These are phyloP conservation scores for Pythium aristosporum DNA, from an alignment of 352 stramenopile species.

Conservation along the genomic window DNA sequence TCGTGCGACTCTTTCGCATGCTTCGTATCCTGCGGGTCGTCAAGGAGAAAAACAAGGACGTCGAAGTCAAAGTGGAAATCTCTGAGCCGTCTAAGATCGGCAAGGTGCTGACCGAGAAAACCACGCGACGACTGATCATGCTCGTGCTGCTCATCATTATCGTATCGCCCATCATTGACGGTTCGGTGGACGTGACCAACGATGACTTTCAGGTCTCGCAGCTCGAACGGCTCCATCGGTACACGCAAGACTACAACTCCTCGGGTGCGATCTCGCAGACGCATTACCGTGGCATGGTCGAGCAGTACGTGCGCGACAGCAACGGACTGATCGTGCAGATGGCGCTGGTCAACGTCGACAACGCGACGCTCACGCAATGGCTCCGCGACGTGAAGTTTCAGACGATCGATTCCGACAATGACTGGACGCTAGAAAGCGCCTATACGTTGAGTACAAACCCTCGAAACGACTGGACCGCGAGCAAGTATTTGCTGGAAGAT, in stretches of 20 bases:
- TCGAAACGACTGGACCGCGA: constrained; percentile 68
- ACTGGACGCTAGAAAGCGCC: constrained; percentile 42
- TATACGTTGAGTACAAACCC: constrained; percentile 55
- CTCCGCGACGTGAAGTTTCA: constrained; percentile 63
- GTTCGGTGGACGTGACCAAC: constrained; percentile 59
- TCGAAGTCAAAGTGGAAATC: constrained; percentile 63
- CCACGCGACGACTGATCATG: constrained; percentile 90
- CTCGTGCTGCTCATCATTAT: constrained; percentile 89
- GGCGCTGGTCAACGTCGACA: constrained; percentile 50
- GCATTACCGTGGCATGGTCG: constrained; percentile 54
- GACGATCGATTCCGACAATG: constrained; percentile 38
- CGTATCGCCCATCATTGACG: constrained; percentile 79
- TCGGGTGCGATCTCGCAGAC: constrained; percentile 46
- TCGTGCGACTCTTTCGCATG: constrained; percentile 91
- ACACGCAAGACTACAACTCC: constrained; percentile 80
- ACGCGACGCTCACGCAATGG: constrained; percentile 44
- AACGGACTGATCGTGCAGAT: constrained; percentile 72
- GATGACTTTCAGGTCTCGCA: constrained; percentile 79
- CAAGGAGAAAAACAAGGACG: constrained; percentile 69
- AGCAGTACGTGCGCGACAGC: constrained; percentile 73
- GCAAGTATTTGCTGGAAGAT: constrained; percentile 44
- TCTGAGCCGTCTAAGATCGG: constrained; percentile 92
- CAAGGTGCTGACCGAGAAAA: constrained; percentile 94
- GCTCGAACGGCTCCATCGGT: constrained; percentile 80
- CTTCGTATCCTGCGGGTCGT: constrained; percentile 85